Evolutionary conservation across 768 basidiomycete species (phyloP).

Genomic region (Boletus pseudopeckii): DNA sequence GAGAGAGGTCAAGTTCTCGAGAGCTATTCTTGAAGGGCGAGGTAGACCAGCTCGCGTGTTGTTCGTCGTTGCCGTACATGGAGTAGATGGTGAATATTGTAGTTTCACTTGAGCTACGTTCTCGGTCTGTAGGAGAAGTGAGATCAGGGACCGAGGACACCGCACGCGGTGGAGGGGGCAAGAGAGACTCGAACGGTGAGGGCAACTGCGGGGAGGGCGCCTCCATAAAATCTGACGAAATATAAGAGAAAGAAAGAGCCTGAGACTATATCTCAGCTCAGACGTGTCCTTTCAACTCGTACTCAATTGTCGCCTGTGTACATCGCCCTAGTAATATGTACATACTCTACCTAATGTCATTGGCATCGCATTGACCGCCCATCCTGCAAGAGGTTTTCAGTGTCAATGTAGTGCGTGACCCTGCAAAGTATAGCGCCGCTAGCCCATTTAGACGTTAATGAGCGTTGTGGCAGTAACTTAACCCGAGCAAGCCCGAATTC

Average conservation of each 20-base stretch:
- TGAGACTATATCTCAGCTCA: not conserved
- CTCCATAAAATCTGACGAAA: constrained; percentile 34
- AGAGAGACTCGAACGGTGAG: constrained; percentile 25
- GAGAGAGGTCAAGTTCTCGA: constrained; percentile 36
- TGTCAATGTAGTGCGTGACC: not conserved
- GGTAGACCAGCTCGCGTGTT: constrained; percentile 47
- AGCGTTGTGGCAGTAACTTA: no score
- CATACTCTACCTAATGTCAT: not conserved
- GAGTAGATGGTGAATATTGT: constrained; percentile 83
- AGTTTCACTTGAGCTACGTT: constrained; percentile 63
- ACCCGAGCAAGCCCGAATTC: not conserved
- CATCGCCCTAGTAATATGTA: not conserved
- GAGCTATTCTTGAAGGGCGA: constrained; percentile 36
- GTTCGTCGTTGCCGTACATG: constrained; percentile 70
- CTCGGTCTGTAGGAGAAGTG: constrained; percentile 29
- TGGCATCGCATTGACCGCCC: not conserved
- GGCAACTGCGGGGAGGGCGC: constrained; percentile 36
- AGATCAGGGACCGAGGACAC: constrained; percentile 26
- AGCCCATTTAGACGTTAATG: no score
- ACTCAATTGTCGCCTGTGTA: not conserved
- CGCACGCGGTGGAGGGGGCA: constrained; percentile 26
- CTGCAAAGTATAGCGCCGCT: not conserved
- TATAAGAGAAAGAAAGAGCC: not conserved
- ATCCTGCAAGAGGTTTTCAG: no score
- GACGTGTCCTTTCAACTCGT: not conserved